Evolutionary conservation across 768 basidiomycete genomes (phyloP), one percentile per base, ranked within the genome.

Genomic region (Lactarius psammicola): DNA sequence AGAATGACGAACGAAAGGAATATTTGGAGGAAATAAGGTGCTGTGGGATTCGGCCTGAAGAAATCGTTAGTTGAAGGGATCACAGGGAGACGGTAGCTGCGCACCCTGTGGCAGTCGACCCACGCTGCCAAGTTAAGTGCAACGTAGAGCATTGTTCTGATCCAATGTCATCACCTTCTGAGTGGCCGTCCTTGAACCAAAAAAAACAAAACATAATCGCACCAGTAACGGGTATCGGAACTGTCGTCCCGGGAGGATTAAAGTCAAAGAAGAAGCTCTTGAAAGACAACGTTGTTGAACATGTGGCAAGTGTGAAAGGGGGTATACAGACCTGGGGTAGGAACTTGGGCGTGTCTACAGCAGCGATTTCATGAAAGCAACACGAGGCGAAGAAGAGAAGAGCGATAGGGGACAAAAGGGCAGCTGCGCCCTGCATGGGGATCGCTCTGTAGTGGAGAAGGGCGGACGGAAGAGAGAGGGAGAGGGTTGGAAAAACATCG

Each of bases 21-120:
- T 10, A 87, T 78, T 70, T 85, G 84, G 4, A 87, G 80, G 71
- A 75, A 84, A 72, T 86, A 87, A 18, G 86, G 86, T 5, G 84
- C 79, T 7, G 73, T 74, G 3, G 84, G 83, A 68, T 82, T 81
- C 9, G 84, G 85, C 6, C 86, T 87, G 65, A 63, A 55, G 40
- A 67, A 4, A 34, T 18, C 31, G 44, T 62, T 28, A 60, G 55
- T n/a, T 26, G 51, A 54, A 68, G 18, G 30, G 11, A 26, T n/a
- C 18, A 20, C 31, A 5, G 23, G 31, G 11, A 31, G 30, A 13
- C 15, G 11, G 13, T 17, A 26, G 42, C 3, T 2, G 61, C 75
- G 38, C 46, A 77, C 76, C 76, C 76, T 8, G 63, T 67, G 10
- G 70, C 72, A 6, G 67, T 53, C 2, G 65, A 62, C 15, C 71